These are phyloP conservation scores for Colletotrichum brevisporum DNA, from an alignment of 2,329 filamentous ascomycete genomes.

Conservation along the genomic window DNA sequence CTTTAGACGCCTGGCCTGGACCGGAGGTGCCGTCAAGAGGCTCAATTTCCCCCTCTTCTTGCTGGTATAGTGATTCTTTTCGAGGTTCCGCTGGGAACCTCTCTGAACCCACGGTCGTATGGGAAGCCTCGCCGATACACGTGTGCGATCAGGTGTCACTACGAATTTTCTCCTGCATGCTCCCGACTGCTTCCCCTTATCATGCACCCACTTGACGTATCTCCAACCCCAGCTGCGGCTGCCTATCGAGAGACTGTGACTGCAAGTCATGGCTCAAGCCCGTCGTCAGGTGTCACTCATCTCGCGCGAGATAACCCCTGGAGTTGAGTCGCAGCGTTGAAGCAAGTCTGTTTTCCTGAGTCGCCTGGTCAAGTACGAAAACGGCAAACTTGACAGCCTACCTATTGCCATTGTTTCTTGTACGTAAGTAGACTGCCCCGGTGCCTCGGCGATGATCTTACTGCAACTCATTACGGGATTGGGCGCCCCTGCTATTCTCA, in stretches of 20 bases:
- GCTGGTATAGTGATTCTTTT: background rate
- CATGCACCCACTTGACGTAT: background rate
- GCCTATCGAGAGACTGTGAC: conserved; percentile 2
- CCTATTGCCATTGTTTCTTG: no score
- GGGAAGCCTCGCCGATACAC: conserved; percentile 21
- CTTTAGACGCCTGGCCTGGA: conserved; percentile 17
- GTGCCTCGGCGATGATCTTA: no score
- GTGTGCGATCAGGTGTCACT: conserved; percentile 12
- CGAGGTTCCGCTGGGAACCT: conserved; percentile 1
- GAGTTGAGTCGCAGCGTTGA: no score
- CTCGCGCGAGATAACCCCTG: conserved; percentile 17
- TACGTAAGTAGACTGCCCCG: no score
- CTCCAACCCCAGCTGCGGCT: conserved; percentile 14
- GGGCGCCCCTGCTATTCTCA: no score
- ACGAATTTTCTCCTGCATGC: background rate
- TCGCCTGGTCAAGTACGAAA: no score
- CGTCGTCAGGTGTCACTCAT: conserved; percentile 21
- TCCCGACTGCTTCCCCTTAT: background rate
- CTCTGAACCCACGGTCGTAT: conserved; percentile 22
- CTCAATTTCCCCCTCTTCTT: conserved; percentile 6
- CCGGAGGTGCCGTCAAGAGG: conserved; percentile 27
- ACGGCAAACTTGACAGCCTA: no score
- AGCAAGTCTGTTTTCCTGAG: no score
- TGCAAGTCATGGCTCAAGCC: background rate
- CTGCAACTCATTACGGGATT: no score